Evolutionary conservation across 2,329 filamentous ascomycete genomes (phyloP).

Genomic region (Elsinoe necatrix): DNA sequence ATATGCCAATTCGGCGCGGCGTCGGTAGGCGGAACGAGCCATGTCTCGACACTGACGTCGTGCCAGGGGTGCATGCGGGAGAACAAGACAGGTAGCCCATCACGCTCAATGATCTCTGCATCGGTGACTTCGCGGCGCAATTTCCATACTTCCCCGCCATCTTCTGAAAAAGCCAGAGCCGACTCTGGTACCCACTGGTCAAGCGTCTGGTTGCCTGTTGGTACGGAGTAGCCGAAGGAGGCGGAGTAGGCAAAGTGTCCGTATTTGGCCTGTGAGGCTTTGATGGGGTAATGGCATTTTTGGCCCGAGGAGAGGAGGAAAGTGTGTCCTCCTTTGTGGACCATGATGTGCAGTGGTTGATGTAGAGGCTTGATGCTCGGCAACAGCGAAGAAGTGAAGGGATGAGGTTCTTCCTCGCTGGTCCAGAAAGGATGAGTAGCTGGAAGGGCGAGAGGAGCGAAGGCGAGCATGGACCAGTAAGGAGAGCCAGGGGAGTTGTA

Average conservation of each 20-base stretch:
- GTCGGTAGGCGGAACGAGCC: constrained; percentile 53
- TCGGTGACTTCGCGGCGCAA: constrained; percentile 60
- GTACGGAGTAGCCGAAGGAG: constrained; percentile 68
- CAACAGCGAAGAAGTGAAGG: constrained; percentile 44
- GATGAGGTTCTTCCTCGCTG: constrained; percentile 51
- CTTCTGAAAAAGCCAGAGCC: constrained; percentile 67
- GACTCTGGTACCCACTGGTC: constrained; percentile 70
- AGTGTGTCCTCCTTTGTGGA: constrained; percentile 59
- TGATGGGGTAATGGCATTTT: constrained; percentile 74
- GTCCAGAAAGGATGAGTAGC: constrained; percentile 68
- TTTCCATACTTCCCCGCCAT: constrained; percentile 72
- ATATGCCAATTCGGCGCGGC: constrained; percentile 61
- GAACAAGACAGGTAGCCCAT: constrained; percentile 51
- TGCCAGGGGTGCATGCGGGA: constrained; percentile 63
- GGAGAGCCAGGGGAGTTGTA: constrained; percentile 67
- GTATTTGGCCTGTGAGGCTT: constrained; percentile 74
- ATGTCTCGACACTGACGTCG: constrained; percentile 59
- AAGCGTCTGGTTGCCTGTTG: constrained; percentile 64
- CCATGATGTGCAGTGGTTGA: constrained; percentile 66
- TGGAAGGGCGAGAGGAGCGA: constrained; percentile 63
- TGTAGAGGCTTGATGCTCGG: constrained; percentile 52
- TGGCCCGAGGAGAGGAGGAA: constrained; percentile 70
- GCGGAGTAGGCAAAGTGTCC: constrained; percentile 71
- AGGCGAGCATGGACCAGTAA: constrained; percentile 74
- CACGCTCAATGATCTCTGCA: constrained; percentile 51